Conservation (phyloP, 2,329 filamentous ascomycete species). For the Bipolaris sorokiniana region DNA sequence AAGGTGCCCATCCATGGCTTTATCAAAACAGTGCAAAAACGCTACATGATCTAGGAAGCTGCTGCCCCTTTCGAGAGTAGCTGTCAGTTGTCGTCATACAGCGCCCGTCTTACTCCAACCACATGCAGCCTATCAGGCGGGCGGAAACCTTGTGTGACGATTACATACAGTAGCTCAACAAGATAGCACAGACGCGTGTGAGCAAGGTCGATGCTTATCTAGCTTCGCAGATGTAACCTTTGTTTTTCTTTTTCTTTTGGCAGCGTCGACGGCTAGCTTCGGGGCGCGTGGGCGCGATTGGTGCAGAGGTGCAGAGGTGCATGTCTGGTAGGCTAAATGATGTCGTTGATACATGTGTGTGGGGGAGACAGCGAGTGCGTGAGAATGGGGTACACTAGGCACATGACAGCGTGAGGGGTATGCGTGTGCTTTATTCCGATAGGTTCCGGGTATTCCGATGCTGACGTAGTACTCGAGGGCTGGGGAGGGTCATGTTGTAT, state of each 20-base stretch:
- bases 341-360: slow-evolving; percentile 27
- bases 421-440: neutral
- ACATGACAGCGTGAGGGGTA: slow-evolving; percentile 15
- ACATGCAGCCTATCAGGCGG: slow-evolving; percentile 21
- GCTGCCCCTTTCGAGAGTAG: too few species aligned
- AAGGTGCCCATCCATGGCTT: too few species aligned
- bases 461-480: neutral
- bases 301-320: slow-evolving; percentile 3
- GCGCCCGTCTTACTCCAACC: slow-evolving; percentile 10
- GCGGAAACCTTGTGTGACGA: slow-evolving; percentile 16
- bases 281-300: slow-evolving; percentile 4
- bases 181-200: neutral
- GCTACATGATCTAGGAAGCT: too few species aligned
- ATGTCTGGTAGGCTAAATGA: slow-evolving; percentile 15
- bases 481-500: too few species aligned
- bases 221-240: neutral
- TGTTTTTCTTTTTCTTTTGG: neutral
- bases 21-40: too few species aligned
- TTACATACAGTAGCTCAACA: slow-evolving; percentile 11
- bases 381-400: neutral
- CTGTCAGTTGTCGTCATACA: slow-evolving; percentile 17
- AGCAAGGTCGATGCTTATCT: slow-evolving; percentile 19
- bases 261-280: slow-evolving; percentile 14
- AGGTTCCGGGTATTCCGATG: slow-evolving; percentile 14
- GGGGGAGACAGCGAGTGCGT: slow-evolving; percentile 28